These are phyloP conservation scores for Inonotus hispidus DNA, from an alignment of 1,284 basidiomycete species.

Conservation along the genomic window DNA sequence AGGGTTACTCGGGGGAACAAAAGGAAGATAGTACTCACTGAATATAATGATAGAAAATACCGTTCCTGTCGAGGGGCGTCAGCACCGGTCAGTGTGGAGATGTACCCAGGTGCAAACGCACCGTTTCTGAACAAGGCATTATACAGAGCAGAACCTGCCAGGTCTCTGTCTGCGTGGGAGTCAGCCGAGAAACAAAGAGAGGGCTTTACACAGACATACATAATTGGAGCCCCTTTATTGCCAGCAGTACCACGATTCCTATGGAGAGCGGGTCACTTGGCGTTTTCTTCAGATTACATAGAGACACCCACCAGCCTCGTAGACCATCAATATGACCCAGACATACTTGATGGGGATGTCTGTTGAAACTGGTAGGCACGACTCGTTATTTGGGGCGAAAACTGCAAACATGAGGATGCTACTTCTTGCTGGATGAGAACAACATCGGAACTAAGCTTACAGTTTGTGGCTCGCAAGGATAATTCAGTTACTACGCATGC, in stretches of 20 bases:
- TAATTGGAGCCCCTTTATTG: background rate
- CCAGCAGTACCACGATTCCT: background rate
- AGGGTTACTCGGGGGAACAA: background rate
- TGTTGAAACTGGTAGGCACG: constrained; percentile 1
- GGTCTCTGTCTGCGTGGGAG: background rate
- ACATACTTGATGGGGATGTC: background rate
- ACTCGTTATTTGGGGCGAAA: background rate
- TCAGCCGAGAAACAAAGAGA: background rate
- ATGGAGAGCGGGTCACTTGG: background rate
- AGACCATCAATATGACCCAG: constrained; percentile 12
- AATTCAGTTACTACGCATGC: background rate
- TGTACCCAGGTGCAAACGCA: background rate
- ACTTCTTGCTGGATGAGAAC: background rate
- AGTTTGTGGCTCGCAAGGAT: background rate
- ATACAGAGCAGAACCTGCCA: background rate
- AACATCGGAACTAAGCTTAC: background rate
- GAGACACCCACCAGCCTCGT: constrained; percentile 2
- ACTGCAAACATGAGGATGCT: background rate
- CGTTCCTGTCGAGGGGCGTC: background rate
- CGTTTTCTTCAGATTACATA: background rate
- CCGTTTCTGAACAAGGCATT: constrained; percentile 5
- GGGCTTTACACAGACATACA: background rate
- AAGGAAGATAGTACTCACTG: background rate
- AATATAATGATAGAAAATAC: constrained; percentile 6
- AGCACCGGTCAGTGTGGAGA: background rate